Conservation (phyloP, 1,284 basidiomycete genomes). For the Apiotrichum brassicae region DNA sequence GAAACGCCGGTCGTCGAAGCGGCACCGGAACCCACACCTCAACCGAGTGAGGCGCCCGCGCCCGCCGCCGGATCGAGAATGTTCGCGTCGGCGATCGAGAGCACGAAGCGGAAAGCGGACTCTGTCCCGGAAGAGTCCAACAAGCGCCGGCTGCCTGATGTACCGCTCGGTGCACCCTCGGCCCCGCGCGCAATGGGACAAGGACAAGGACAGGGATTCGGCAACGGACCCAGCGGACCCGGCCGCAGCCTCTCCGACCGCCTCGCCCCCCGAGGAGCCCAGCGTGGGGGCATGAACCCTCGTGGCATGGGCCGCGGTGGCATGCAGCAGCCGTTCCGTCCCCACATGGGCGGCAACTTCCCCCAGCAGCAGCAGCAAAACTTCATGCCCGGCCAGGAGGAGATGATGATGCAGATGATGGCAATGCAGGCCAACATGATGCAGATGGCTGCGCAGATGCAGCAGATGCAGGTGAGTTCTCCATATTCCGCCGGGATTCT, state of each 20-base stretch:
- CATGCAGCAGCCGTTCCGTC: not conserved
- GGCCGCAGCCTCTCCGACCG: constrained; percentile 20
- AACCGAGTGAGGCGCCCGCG: constrained; percentile 3
- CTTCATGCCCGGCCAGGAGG: constrained; percentile 37
- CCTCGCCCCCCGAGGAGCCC: constrained; percentile 12
- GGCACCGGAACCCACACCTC: constrained; percentile 1
- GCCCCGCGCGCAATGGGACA: constrained; percentile 14
- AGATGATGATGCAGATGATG: constrained; percentile 49
- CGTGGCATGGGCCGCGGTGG: constrained; percentile 19
- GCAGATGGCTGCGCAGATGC: constrained; percentile 47
- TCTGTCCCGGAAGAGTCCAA: constrained; percentile 6
- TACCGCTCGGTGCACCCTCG: constrained; percentile 15
- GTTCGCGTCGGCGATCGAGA: constrained; percentile 18
- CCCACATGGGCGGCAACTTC: constrained; percentile 5
- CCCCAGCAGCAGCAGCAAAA: constrained; percentile 10
- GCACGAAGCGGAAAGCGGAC: constrained; percentile 23
- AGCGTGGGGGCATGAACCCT: constrained; percentile 19
- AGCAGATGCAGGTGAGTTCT: constrained; percentile 25
- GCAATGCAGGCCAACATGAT: constrained; percentile 48
- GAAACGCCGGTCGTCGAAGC: constrained; percentile 6
- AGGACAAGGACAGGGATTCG: not conserved
- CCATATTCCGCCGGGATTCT: not conserved
- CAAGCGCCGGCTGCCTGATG: constrained; percentile 17
- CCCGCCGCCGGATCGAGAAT: constrained; percentile 8
- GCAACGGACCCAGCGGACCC: not conserved